A percentile compares a stretch with the other conserved stretches of the same genome.
Conservation (phyloP, 306 rosid species). For the Rosa multiflora region DNA sequence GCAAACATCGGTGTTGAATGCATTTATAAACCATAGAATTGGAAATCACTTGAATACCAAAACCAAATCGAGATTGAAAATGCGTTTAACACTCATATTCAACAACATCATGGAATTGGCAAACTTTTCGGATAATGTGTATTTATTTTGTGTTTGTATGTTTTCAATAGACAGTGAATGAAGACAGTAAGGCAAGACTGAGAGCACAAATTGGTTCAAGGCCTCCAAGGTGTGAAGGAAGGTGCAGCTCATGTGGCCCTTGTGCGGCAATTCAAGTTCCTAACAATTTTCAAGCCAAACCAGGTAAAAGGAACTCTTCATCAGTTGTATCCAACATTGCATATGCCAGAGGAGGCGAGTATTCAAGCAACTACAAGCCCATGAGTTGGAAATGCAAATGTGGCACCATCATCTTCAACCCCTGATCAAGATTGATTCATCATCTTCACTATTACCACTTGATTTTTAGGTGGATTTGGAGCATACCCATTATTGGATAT, state of each 20-base stretch:
- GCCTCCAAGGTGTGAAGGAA: constrained; percentile 88
- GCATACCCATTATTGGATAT: constrained; percentile 23
- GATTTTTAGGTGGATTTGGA: constrained; percentile 18
- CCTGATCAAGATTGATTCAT: constrained; percentile 30
- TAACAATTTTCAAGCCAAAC: constrained; percentile 48
- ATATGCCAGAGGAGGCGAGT: constrained; percentile 49
- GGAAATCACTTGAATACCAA: too few species aligned
- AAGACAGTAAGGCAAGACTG: constrained; percentile 39
- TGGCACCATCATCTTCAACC: constrained; percentile 76
- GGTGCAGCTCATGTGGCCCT: constrained; percentile 68
- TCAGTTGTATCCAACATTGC: constrained; percentile 30
- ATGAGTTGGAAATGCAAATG: constrained; percentile 99
- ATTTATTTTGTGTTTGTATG: neutral
- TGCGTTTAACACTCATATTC: neutral
- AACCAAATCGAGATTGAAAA: neutral
- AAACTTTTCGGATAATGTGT: neutral
- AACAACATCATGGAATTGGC: neutral
- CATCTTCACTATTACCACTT: neutral
- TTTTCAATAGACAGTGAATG: constrained; percentile 41
- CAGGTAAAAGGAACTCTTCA: constrained; percentile 49
- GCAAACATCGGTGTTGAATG: neutral
- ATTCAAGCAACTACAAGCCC: constrained; percentile 80
- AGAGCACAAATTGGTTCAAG: constrained; percentile 78
- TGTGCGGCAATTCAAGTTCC: constrained; percentile 70
- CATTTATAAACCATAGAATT: neutral